Base-by-base conservation (phyloP, 306 rosid species). In the Argentina anserina region DNA sequence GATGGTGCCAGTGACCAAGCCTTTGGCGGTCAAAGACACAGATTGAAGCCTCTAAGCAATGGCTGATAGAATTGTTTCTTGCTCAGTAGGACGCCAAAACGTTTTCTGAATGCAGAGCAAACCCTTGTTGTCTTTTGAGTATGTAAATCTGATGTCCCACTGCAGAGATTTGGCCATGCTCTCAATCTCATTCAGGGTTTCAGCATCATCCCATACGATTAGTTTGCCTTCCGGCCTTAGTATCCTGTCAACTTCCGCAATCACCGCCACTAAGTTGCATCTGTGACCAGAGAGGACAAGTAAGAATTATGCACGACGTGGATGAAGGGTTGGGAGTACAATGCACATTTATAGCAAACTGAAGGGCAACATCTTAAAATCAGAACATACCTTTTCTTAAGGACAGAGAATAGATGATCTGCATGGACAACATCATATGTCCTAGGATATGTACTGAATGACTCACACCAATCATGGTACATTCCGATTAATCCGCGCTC, bases 381-480 rank as follows among this genome's bases (percentile, higher is more conserved):
- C 0, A 12, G 37, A 58, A 58, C 17, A 6, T 80, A 85, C 97
- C 89, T 87, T 70, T 82, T 76, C 70, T 84, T 89, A 33, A 84
- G 78, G 25, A 65, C 70, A 34, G 91, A 87, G 79, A 91, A 87
- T 36, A 91, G 85, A 69, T 85, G 84, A 73, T 91, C 96, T 2
- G 92, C 97, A 72, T 91, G 89, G 47, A 91, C 81, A 83, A 91
- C 88, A 87, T 91, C 97, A 58, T 91, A 89, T 60, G 92, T 72
- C 76, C 97, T 78, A 26, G 97, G 97, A 75, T 91, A 91, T 55
- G 96, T 89, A 68, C 79, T 89, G 82, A 89, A 87, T 5, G 97
- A 87, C 78, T 91, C 96, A 29, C 97, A 89, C 97, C 97, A 91
- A 69, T 91, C 92, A 58, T 91, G 97, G 75, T 91, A 91, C 25